These are phyloP conservation scores for Candida tetrigidarum DNA, from an alignment of 1,139 yeast species.

Conservation along the genomic window DNA sequence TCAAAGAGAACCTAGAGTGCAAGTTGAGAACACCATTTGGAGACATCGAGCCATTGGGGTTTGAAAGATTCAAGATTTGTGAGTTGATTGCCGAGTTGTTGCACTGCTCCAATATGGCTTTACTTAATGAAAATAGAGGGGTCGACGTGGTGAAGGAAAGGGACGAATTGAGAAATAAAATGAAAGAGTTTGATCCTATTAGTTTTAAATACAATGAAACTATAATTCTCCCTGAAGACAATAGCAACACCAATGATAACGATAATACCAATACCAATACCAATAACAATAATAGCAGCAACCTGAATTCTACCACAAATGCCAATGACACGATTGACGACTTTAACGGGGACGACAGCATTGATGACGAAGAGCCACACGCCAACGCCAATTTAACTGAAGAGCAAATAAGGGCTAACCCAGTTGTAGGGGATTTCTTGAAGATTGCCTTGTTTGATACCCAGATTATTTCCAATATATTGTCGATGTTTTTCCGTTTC, in stretches of 20 bases:
- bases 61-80: slow-evolving; percentile 93
- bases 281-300: slow-evolving; percentile 19
- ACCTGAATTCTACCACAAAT: slow-evolving; percentile 23
- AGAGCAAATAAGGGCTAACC: slow-evolving; percentile 61
- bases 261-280: slow-evolving; percentile 38
- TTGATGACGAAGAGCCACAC: slow-evolving; percentile 46
- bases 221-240: slow-evolving; percentile 38
- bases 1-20: slow-evolving; percentile 22
- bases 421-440: slow-evolving; percentile 89
- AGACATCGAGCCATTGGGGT: slow-evolving; percentile 83
- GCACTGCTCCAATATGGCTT: slow-evolving; percentile 97
- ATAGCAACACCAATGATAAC: slow-evolving; percentile 9
- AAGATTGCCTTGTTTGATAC: slow-evolving; percentile 87
- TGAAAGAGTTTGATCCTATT: slow-evolving; percentile 51
- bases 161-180: slow-evolving; percentile 62
- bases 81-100: slow-evolving; percentile 93
- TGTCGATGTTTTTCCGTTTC: slow-evolving; percentile 84
- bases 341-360: slow-evolving; percentile 40
- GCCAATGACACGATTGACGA: slow-evolving; percentile 51
- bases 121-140: slow-evolving; percentile 85
- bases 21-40: slow-evolving; percentile 61
- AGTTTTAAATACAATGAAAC: slow-evolving; percentile 54
- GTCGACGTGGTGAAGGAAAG: slow-evolving; percentile 77
- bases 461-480: slow-evolving; percentile 74
- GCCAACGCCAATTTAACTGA: slow-evolving; percentile 63